Conservation (phyloP, 2,329 filamentous ascomycete species). For the Talaromyces amestolkiae region DNA sequence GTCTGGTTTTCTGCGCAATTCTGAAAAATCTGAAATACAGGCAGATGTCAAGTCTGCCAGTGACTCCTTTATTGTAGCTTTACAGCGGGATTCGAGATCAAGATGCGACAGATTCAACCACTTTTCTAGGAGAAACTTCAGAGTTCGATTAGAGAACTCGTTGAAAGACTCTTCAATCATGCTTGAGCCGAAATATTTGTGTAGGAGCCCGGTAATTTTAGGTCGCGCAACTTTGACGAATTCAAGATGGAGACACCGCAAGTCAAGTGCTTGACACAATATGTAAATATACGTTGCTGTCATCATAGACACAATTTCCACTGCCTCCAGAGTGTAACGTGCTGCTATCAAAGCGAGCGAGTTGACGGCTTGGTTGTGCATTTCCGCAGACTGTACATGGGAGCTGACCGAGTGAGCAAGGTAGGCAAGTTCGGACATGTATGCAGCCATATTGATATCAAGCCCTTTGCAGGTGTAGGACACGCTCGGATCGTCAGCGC, state of each 20-base stretch:
- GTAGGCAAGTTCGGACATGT: slow-evolving; percentile 61
- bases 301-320: slow-evolving; percentile 58
- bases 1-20: background rate
- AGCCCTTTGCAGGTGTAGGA: slow-evolving; percentile 63
- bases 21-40: slow-evolving; percentile 7
- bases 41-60: slow-evolving; percentile 15
- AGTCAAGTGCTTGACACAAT: slow-evolving; percentile 59
- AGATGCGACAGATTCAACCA: slow-evolving; percentile 20
- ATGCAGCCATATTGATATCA: slow-evolving; percentile 64
- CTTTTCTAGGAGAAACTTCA: slow-evolving; percentile 14
- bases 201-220: slow-evolving; percentile 9
- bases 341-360: slow-evolving; percentile 61
- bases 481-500: slow-evolving; percentile 57
- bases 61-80: slow-evolving; percentile 16
- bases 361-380: slow-evolving; percentile 66
- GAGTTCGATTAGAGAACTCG: slow-evolving; percentile 13
- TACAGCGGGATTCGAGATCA: slow-evolving; percentile 17
- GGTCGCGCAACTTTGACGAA: slow-evolving; percentile 18
- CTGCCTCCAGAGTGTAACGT: slow-evolving; percentile 56
- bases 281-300: slow-evolving; percentile 54
- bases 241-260: slow-evolving; percentile 36
- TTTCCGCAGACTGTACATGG: slow-evolving; percentile 65
- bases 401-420: slow-evolving; percentile 61
- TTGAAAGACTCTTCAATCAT: slow-evolving; percentile 5
- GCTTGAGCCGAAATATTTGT: slow-evolving; percentile 9